These are phyloP conservation scores for Cyclotella sp. DNA, from an alignment of 108 stramenopile genomes.

Conservation along the genomic window DNA sequence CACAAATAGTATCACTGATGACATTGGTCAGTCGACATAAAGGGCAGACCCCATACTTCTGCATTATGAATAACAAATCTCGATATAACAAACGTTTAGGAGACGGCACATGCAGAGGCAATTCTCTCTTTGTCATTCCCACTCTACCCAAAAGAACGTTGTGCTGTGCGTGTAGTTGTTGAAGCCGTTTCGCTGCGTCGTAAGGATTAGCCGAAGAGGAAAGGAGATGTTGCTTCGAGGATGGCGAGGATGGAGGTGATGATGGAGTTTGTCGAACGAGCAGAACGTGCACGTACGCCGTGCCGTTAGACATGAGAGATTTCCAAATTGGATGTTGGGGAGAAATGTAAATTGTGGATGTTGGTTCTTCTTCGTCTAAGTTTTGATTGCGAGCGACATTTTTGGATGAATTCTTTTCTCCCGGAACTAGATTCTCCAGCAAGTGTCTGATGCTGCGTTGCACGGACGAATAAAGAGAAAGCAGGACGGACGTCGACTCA, in stretches of 20 bases:
- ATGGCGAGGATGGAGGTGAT: not conserved
- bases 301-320: slow-evolving; percentile 69
- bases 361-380: slow-evolving; percentile 35
- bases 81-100: slow-evolving; percentile 69
- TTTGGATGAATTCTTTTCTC: not conserved
- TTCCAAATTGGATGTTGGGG: slow-evolving; percentile 63
- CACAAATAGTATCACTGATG: not conserved
- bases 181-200: slow-evolving; percentile 35
- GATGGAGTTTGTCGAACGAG: slow-evolving; percentile 57
- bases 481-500: slow-evolving; percentile 78
- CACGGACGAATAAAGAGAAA: slow-evolving; percentile 63
- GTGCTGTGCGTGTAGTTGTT: slow-evolving; percentile 48
- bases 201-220: slow-evolving; percentile 42
- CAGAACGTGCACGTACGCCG: slow-evolving; percentile 73
- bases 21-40: slow-evolving; percentile 4
- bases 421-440: slow-evolving; percentile 4
- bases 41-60: slow-evolving; percentile 47
- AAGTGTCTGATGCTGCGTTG: slow-evolving; percentile 26
- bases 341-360: slow-evolving; percentile 62
- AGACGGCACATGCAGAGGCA: slow-evolving; percentile 70
- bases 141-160: slow-evolving; percentile 73
- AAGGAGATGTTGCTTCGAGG: slow-evolving; percentile 14
- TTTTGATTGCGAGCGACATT: slow-evolving; percentile 3
- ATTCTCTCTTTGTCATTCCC: slow-evolving; percentile 74
- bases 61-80: slow-evolving; percentile 66